phyloP scores from a whole-genome alignment of 768 basidiomycete genomes.

The Inosperma sp. region DNA sequence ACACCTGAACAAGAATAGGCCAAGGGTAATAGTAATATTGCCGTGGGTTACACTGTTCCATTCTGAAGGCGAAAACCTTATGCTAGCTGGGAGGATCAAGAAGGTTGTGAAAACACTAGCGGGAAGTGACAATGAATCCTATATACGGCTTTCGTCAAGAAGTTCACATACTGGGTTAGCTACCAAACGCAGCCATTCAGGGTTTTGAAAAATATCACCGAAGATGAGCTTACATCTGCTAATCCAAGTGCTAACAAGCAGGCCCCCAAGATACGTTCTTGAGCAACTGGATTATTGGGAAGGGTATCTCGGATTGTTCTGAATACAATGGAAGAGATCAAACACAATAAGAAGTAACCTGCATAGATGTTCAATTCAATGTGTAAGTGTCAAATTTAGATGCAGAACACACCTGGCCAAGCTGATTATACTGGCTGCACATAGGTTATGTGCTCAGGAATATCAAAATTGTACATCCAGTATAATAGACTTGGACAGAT shows the following conservation, averaged over 20 bases:
- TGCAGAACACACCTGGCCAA: neutral
- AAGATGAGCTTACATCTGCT: slow-evolving; percentile 75
- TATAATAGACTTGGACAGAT: no score
- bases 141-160: slow-evolving; percentile 1
- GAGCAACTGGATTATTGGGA: slow-evolving; percentile 51
- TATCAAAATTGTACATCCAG: no score
- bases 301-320: slow-evolving; percentile 62
- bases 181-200: slow-evolving; percentile 20
- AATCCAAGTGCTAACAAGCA: slow-evolving; percentile 62
- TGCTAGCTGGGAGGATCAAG: slow-evolving; percentile 50
- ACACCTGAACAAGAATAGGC: slow-evolving; percentile 56
- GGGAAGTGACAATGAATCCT: slow-evolving; percentile 10
- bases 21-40: slow-evolving; percentile 60
- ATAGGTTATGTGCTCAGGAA: no score
- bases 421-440: slow-evolving; percentile 19
- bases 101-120: slow-evolving; percentile 55
- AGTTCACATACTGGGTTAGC: slow-evolving; percentile 55
- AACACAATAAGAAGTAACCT: slow-evolving; percentile 36
- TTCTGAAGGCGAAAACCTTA: slow-evolving; percentile 42
- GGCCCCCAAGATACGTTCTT: slow-evolving; percentile 69
- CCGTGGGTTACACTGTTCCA: slow-evolving; percentile 80
- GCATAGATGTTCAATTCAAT: slow-evolving; percentile 9
- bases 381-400: neutral
- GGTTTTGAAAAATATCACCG: no score
- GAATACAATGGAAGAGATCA: slow-evolving; percentile 65